These are phyloP conservation scores for Comarum palustre DNA, from an alignment of 306 rosid species.

Conservation along the genomic window DNA sequence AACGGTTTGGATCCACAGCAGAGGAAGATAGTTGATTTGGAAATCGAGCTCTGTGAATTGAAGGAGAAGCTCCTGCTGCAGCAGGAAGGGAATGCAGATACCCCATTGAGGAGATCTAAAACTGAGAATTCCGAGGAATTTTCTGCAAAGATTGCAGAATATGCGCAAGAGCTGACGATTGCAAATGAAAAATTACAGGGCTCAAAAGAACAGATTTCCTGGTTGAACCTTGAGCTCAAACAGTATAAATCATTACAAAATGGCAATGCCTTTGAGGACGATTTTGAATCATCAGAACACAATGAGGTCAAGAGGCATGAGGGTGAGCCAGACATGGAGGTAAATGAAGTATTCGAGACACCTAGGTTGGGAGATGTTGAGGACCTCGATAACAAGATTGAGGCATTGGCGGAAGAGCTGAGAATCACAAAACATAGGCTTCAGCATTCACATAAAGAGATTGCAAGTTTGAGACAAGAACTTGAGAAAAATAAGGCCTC, in stretches of 20 bases:
- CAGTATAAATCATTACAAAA: slow-evolving; percentile 29
- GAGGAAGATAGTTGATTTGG: slow-evolving; percentile 71
- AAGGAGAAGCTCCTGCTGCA: slow-evolving; percentile 66
- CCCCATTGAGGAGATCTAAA: slow-evolving; percentile 36
- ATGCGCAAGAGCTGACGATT: slow-evolving; percentile 53
- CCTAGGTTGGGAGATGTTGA: slow-evolving; percentile 31
- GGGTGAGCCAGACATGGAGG: slow-evolving; percentile 18
- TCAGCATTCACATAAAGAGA: slow-evolving; percentile 49
- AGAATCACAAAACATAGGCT: slow-evolving; percentile 54
- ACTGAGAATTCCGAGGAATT: slow-evolving; percentile 41
- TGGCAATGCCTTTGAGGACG: slow-evolving; percentile 17
- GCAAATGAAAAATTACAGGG: slow-evolving; percentile 53
- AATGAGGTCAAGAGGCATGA: slow-evolving; percentile 25
- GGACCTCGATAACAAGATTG: slow-evolving; percentile 34
- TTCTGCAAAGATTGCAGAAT: slow-evolving; percentile 40
- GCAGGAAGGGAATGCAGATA: slow-evolving; percentile 52
- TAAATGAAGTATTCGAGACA: slow-evolving; percentile 24
- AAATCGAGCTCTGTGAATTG: slow-evolving; percentile 72
- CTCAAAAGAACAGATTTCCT: slow-evolving; percentile 47
- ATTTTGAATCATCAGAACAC: slow-evolving; percentile 24
- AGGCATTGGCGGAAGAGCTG: slow-evolving; percentile 49
- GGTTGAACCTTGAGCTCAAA: slow-evolving; percentile 51
- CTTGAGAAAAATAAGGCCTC: slow-evolving; percentile 49
- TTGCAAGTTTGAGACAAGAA: slow-evolving; percentile 51
- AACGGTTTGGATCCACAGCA: slow-evolving; percentile 49